Evolutionary conservation across 768 basidiomycete species (phyloP), one percentile per base, ranked within the genome.

Genomic region (Rhizopogon roseolus): DNA sequence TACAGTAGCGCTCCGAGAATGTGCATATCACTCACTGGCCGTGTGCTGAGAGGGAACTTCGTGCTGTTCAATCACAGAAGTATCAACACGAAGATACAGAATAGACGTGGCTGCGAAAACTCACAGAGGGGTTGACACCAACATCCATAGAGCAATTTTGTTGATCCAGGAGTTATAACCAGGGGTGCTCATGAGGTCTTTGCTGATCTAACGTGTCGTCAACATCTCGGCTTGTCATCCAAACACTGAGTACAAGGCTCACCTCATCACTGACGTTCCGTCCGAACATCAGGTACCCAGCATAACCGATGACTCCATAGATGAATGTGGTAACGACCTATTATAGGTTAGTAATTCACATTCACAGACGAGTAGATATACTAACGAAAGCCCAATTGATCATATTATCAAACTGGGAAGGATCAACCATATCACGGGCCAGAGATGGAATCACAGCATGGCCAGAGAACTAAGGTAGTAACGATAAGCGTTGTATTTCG

Each of bases 271-370:
- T 84, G 46, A 95, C 91, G 32, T 66, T 61, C 46, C 80, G 74
- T 9, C 93, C 93, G 64, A 93, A 94, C 96, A 98, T 98, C 17
- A 90, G 68, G 61, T 97, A 98, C 0, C 95, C 96, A 17, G 83
- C 84, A 42, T 79, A 81, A 4, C 88, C 93, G 28, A 93, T 85
- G 10, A 86, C 56, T n/a, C 73, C 66, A 58, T 85, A 85, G 28
- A 90, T 71, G 36, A 74, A 70, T 1, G 87, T 86, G 19, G 88
- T 81, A 44, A 85, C 73, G 19, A 74, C 60, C 87, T 88, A 57
- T n/a, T 7, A 42, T 54, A 41, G 13, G 25, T 28, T 40, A 48
- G 22, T 19, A 48, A 45, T 54, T 27, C 22, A 22, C 22, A 49
- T 17, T 49, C 19, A 49, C 54, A 49, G 32, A 43, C 6, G 38